Evolutionary conservation across 148 eudicot species (phyloP), one percentile per base, ranked within the genome.

Genomic region (Vaccinium vitisidaea): DNA sequence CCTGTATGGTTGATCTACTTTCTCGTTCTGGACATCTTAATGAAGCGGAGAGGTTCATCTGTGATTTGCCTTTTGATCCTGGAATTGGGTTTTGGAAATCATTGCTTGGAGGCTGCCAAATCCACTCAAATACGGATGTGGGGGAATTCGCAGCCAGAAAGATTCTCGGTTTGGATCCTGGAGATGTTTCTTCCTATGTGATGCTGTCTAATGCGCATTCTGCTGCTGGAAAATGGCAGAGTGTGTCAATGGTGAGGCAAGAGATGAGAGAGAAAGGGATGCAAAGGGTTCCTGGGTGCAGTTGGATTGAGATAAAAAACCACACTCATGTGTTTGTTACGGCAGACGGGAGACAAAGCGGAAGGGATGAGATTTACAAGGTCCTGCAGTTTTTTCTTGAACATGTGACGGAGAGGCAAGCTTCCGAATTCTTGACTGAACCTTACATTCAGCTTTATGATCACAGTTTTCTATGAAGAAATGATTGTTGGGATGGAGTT

Each of bases 51-150:
- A 88, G 77, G 61, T 89, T 90, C 69, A 86, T 92, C 11, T 6
- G n/a, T 30, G 90, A 92, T 73, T 89, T 90, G 89, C 91, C 92
- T 16, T 92, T 90, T 77, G 87, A 90, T 32, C 91, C 91, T 12
- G 94, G 94, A 61, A 75, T 90, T 15, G 92, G 91, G 69, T 90
- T 92, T 79, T 92, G 94, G 94, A 92, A 92, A 80, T 87, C 92
- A 19, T 80, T 92, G 88, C 89, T 92, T 23, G 90, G 91, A 55
- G 94, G 94, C 18, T 90, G 94, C 80, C 92, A 84, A 83, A 89
- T 92, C 36, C 92, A 92, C 81, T 85, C 87, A 0, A 90, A 90
- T 52, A n/a, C 58, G 48, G 86, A 87, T 21, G 48, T 90, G 86
- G 94, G 92, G 23, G 90, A 87, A 77, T 63, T 85, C 84, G 92